A percentile compares a stretch with the other conserved stretches of the same genome.
Conservation (phyloP, 139 green algal species). For the Mesotaenium endlicherianum region DNA sequence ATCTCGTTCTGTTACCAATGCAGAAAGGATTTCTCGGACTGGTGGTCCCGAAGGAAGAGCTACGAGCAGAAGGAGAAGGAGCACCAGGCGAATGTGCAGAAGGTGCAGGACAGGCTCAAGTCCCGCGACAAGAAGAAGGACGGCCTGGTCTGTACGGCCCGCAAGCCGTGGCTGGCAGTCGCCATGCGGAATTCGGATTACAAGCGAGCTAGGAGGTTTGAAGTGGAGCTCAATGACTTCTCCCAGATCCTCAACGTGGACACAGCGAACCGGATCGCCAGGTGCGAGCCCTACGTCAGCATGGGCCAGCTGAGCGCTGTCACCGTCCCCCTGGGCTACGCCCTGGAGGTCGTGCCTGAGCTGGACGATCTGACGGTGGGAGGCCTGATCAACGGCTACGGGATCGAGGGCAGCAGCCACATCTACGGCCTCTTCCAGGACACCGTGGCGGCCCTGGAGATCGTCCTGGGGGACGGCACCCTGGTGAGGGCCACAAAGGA, state of each 20-base stretch:
- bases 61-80: conserved; percentile 10
- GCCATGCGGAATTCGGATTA: conserved; percentile 30
- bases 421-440: conserved; percentile 42
- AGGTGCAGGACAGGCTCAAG: neutral
- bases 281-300: conserved; percentile 26
- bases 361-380: conserved; percentile 44
- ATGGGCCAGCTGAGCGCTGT: conserved; percentile 23
- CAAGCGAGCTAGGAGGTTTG: conserved; percentile 22
- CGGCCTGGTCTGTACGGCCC: conserved; percentile 18
- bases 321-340: conserved; percentile 18
- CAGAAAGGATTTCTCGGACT: conserved; percentile 25
- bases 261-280: conserved; percentile 2
- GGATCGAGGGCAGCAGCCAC: conserved; percentile 40
- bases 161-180: conserved; percentile 28
- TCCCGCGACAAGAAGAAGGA: neutral
- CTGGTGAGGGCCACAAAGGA: conserved; percentile 10
- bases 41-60: conserved; percentile 1
- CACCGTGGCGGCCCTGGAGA: conserved; percentile 12
- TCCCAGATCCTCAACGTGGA: conserved; percentile 19
- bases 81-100: conserved; percentile 11
- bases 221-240: conserved; percentile 34
- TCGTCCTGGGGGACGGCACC: conserved; percentile 21
- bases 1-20: conserved; percentile 33
- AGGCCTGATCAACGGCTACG: conserved; percentile 47
- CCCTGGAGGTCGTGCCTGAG: conserved; percentile 34